Conservation (phyloP, 768 basidiomycete genomes). For the Tricholoma sp. region DNA sequence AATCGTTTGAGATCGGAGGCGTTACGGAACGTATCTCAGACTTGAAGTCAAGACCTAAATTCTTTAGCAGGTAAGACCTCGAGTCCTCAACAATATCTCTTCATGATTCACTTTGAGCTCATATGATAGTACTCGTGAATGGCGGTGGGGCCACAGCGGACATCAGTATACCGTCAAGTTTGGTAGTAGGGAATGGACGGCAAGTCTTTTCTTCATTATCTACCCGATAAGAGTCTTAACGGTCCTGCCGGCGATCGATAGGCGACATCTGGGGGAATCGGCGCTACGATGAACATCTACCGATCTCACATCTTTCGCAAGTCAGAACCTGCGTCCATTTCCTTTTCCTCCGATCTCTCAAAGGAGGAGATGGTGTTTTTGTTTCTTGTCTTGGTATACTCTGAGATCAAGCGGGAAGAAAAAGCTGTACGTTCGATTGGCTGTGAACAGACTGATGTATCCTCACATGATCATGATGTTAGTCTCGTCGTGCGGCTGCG, state of each 20-base stretch:
- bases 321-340: slow-evolving; percentile 7
- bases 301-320: slow-evolving; percentile 2
- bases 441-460: not conserved
- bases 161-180: slow-evolving; percentile 6
- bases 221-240: no score
- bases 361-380: slow-evolving; percentile 10
- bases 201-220: not conserved
- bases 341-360: slow-evolving; percentile 3
- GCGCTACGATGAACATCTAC: slow-evolving; percentile 4
- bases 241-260: not conserved
- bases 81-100: not conserved
- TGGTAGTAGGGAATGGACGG: slow-evolving; percentile 4
- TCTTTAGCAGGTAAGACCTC: not conserved
- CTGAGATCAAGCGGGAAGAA: slow-evolving; percentile 10
- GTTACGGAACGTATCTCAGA: not conserved
- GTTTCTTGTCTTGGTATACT: slow-evolving; percentile 11
- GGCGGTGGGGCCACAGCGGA: slow-evolving; percentile 6
- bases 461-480: no score
- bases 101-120: not conserved
- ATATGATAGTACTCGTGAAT: slow-evolving; percentile 5
- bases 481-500: no score
- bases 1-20: slow-evolving; percentile 8
- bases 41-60: not conserved
- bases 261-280: slow-evolving; percentile 2
- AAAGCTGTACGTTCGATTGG: not conserved